Evolutionary conservation across 257 asterid genomes (phyloP).

Genomic region (Solanum arcanum): DNA sequence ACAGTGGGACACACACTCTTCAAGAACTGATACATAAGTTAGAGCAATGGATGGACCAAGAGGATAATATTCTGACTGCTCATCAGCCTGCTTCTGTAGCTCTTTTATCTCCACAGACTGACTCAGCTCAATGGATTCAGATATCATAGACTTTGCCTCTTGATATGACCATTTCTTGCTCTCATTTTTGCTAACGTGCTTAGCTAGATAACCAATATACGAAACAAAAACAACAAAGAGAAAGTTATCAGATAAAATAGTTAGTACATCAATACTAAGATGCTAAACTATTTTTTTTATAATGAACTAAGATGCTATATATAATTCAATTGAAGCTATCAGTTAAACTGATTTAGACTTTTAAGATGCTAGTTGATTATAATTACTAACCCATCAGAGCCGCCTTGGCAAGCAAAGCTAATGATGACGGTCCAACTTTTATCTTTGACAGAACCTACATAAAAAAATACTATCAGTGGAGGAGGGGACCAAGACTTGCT

Average conservation of each 20-base stretch:
- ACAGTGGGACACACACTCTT: slow-evolving; percentile 84
- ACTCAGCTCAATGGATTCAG: slow-evolving; percentile 76
- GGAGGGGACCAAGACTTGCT: not conserved
- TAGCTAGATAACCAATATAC: slow-evolving; percentile 39
- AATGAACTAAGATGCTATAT: not conserved
- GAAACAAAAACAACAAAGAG: not conserved
- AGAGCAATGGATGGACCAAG: slow-evolving; percentile 90
- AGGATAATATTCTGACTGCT: slow-evolving; percentile 71
- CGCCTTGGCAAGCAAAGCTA: slow-evolving; percentile 75
- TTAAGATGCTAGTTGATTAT: not conserved
- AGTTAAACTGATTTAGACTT: not conserved
- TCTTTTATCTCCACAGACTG: slow-evolving; percentile 54
- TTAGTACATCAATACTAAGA: not conserved
- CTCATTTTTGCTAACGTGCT: slow-evolving; percentile 69
- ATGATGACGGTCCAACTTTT: slow-evolving; percentile 84
- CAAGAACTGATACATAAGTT: slow-evolving; percentile 70
- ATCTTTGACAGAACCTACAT: slow-evolving; percentile 80
- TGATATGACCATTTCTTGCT: slow-evolving; percentile 59
- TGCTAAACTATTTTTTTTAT: not conserved
- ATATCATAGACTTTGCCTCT: slow-evolving; percentile 65
- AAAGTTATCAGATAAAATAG: not conserved
- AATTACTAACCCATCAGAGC: slow-evolving; percentile 74
- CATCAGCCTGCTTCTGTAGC: slow-evolving; percentile 69
- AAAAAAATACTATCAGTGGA: not conserved
- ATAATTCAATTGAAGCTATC: not conserved